Conservation (phyloP, 2,329 filamentous ascomycete genomes). For the Colletotrichum australisinense region DNA sequence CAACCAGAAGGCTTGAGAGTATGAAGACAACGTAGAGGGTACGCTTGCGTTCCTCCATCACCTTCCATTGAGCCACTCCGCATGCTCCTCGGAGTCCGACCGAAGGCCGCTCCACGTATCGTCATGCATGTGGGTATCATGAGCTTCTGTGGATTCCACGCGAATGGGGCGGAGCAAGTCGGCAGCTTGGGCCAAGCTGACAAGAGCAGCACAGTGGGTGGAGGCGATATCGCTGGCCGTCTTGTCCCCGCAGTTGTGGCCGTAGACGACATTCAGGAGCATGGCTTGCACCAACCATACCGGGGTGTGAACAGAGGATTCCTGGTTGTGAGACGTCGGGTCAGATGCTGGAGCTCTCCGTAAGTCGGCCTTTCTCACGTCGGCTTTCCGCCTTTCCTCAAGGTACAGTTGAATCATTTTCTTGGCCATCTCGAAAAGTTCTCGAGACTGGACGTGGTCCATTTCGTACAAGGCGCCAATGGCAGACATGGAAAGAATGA, state of each 20-base stretch:
- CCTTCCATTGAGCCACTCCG: slow-evolving; percentile 94
- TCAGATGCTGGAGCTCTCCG: slow-evolving; percentile 62
- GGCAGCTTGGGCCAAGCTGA: slow-evolving; percentile 91
- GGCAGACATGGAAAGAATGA: slow-evolving; percentile 90
- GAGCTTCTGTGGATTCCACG: slow-evolving; percentile 56
- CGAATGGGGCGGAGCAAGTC: slow-evolving; percentile 68
- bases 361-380: slow-evolving; percentile 75
- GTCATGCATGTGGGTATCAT: slow-evolving; percentile 70
- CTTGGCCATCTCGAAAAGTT: slow-evolving; percentile 94
- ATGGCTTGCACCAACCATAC: slow-evolving; percentile 97
- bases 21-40: slow-evolving; percentile 93
- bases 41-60: slow-evolving; percentile 88
- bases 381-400: slow-evolving; percentile 88
- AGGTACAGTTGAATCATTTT: slow-evolving; percentile 95
- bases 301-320: slow-evolving; percentile 79
- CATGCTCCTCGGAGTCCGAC: slow-evolving; percentile 67
- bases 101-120: slow-evolving; percentile 59
- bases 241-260: slow-evolving; percentile 94
- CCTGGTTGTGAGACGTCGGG: slow-evolving; percentile 59
- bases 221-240: slow-evolving; percentile 90
- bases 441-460: slow-evolving; percentile 81
- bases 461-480: slow-evolving; percentile 81
- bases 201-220: slow-evolving; percentile 89
- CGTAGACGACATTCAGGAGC: slow-evolving; percentile 95
- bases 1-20: slow-evolving; percentile 89